Conservation (phyloP, 805 yeast species). For the Yarrowia divulgata region DNA sequence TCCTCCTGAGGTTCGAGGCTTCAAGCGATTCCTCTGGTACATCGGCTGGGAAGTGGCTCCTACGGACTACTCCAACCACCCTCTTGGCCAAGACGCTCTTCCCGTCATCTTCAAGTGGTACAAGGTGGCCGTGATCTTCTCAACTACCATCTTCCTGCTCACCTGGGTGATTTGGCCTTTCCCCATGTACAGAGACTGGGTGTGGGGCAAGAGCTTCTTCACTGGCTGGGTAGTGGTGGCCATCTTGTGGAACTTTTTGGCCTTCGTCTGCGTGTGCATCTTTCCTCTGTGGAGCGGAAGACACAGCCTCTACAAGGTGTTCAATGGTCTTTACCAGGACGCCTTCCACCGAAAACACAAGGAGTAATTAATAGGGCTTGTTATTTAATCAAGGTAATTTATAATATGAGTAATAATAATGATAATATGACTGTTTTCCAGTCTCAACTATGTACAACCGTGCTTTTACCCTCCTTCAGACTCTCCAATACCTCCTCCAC, state of each 20-base stretch:
- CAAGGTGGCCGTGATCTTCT: slow-evolving; percentile 33
- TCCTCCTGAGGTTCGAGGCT: slow-evolving; percentile 16
- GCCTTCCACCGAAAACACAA: neutral
- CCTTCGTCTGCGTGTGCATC: slow-evolving; percentile 51
- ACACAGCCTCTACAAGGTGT: slow-evolving; percentile 20
- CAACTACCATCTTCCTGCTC: slow-evolving; percentile 54
- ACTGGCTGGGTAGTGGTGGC: slow-evolving; percentile 82
- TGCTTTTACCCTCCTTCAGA: slow-evolving; percentile 23
- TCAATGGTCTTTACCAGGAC: slow-evolving; percentile 9
- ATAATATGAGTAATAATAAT: slow-evolving; percentile 1
- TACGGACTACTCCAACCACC: slow-evolving; percentile 39
- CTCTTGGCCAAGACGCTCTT: slow-evolving; percentile 40
- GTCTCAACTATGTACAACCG: slow-evolving; percentile 6
- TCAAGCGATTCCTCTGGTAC: slow-evolving; percentile 31
- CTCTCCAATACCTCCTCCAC: slow-evolving; percentile 12
- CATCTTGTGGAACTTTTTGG: slow-evolving; percentile 69
- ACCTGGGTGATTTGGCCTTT: slow-evolving; percentile 79
- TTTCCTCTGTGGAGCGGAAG: slow-evolving; percentile 60
- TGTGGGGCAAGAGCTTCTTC: slow-evolving; percentile 72
- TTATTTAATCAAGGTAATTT: neutral
- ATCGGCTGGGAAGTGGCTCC: slow-evolving; percentile 30
- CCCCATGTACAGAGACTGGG: slow-evolving; percentile 77
- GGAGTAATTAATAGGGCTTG: slow-evolving; percentile 11
- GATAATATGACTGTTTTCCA: no score
- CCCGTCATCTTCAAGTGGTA: slow-evolving; percentile 40